These are phyloP conservation scores for Ustilago hordei DNA, from an alignment of 1,284 basidiomycete species.

Conservation along the genomic window DNA sequence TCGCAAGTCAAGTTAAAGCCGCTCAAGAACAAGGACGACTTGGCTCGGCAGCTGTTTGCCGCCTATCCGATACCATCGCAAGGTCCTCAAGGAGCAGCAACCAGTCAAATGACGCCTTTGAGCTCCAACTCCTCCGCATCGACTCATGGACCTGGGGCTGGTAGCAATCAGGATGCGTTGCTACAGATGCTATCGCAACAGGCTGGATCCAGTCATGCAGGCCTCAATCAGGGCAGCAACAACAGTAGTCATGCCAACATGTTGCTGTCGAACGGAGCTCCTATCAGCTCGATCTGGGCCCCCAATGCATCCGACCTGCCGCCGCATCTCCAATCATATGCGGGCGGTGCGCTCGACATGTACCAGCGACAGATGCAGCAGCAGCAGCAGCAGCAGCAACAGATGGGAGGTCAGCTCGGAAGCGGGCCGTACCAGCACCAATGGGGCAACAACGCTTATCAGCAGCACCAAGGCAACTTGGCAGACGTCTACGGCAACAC, in stretches of 20 bases:
- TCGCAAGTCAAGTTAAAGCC: conserved; percentile 31
- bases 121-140: conserved; percentile 8
- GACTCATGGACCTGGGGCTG: conserved; percentile 8
- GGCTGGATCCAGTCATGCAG: background rate
- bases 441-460: conserved; percentile 19
- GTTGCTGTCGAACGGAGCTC: conserved; percentile 37
- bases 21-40: conserved; percentile 21
- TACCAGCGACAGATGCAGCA: conserved; percentile 17
- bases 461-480: conserved; percentile 18
- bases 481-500: conserved; percentile 30
- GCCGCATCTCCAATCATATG: conserved; percentile 25
- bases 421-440: conserved; percentile 9
- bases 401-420: background rate
- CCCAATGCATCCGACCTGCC: conserved; percentile 30
- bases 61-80: conserved; percentile 23
- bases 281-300: conserved; percentile 52
- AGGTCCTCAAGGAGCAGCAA: conserved; percentile 2
- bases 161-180: conserved; percentile 40
- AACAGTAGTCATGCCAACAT: conserved; percentile 9
- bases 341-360: conserved; percentile 10
- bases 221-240: background rate
- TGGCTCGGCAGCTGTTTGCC: conserved; percentile 28
- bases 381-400: conserved; percentile 26
- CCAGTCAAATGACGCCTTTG: conserved; percentile 9
- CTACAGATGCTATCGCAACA: conserved; percentile 42